Evolutionary conservation across 768 basidiomycete genomes (phyloP), one percentile per base, ranked within the genome.

Genomic region (Mycena epipterygia): DNA sequence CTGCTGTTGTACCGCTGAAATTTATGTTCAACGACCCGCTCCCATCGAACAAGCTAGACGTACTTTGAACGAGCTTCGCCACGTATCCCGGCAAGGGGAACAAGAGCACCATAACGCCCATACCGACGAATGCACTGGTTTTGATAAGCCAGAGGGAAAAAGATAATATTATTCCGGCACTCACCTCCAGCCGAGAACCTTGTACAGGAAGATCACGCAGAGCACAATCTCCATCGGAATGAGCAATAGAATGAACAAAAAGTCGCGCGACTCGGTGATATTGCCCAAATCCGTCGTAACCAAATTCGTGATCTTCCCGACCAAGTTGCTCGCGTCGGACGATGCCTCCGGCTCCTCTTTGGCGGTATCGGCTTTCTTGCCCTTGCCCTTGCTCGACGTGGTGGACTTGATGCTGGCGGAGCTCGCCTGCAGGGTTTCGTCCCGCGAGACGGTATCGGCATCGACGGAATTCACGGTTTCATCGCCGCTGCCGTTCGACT

Each of bases 241-340:
- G 33, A 73, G 68, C 16, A 73, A 21, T 16, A 58, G 9, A 12
- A 75, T 37, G 42, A 69, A 60, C 48, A 73, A 30, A 25, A 73
- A 73, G 57, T 73, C 72, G 8, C 72, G 58, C 14, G 68, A 70
- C 13, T 73, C 72, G 35, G 35, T 48, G 32, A 72, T 72, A n/a
- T 73, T 68, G 19, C 33, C 52, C 12, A 55, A 21, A 46, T 93
- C 92, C 1, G 90, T 89, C 9, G 91, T 89, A 32, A 93, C 87
- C 14, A 94, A 80, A 63, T 93, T 95, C 77, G 92, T 95, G 76
- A 95, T 90, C 76, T 89, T 92, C 13, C 94, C 93, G 41, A 90
- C 87, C 23, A 93, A 79, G 75, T 91, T 90, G 11, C 80, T 81
- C 21, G 58, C 53, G 33, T 57, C 67, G n/a, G 67, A 25, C 23